These are phyloP conservation scores for Pulveroboletus sp. DNA, from an alignment of 768 basidiomycete species.

Conservation along the genomic window DNA sequence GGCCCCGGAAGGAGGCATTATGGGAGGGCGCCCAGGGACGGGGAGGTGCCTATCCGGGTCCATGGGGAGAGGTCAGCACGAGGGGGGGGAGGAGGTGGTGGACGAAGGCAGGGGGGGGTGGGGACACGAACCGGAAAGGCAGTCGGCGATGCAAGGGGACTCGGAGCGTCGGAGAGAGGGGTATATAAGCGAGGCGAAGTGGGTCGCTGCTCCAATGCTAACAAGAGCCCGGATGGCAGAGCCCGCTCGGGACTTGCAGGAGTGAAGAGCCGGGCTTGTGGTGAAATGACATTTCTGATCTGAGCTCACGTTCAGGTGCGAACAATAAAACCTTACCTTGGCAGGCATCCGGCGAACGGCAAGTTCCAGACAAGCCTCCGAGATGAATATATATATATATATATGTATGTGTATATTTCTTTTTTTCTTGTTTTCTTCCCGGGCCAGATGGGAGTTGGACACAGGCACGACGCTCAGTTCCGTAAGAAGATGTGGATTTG, in stretches of 20 bases:
- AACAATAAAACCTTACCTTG: slow-evolving; percentile 28
- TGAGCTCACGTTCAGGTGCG: slow-evolving; percentile 23
- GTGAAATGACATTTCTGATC: slow-evolving; percentile 22
- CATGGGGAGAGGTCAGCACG: slow-evolving; percentile 28
- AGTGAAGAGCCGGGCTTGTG: slow-evolving; percentile 18
- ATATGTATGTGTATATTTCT: neutral
- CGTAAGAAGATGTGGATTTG: slow-evolving; percentile 31
- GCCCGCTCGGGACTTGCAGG: slow-evolving; percentile 26
- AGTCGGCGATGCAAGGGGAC: slow-evolving; percentile 21
- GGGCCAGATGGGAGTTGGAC: slow-evolving; percentile 6
- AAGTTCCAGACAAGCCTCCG: slow-evolving; percentile 25
- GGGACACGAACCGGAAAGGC: slow-evolving; percentile 20
- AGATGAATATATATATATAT: slow-evolving; percentile 1
- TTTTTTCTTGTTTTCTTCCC: neutral
- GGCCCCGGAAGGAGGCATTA: slow-evolving; percentile 24
- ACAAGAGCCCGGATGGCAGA: slow-evolving; percentile 28
- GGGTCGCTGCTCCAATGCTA: slow-evolving; percentile 25
- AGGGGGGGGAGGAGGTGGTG: slow-evolving; percentile 7
- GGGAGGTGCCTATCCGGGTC: slow-evolving; percentile 36
- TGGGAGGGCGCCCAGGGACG: slow-evolving; percentile 28
- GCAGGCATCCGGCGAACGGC: slow-evolving; percentile 21
- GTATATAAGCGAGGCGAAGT: slow-evolving; percentile 28
- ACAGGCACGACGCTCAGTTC: slow-evolving; percentile 27
- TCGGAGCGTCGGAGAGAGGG: slow-evolving; percentile 18
- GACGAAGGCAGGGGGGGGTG: slow-evolving; percentile 20